These are phyloP conservation scores for Vicia villosa DNA, from an alignment of 306 rosid genomes.

Conservation along the genomic window DNA sequence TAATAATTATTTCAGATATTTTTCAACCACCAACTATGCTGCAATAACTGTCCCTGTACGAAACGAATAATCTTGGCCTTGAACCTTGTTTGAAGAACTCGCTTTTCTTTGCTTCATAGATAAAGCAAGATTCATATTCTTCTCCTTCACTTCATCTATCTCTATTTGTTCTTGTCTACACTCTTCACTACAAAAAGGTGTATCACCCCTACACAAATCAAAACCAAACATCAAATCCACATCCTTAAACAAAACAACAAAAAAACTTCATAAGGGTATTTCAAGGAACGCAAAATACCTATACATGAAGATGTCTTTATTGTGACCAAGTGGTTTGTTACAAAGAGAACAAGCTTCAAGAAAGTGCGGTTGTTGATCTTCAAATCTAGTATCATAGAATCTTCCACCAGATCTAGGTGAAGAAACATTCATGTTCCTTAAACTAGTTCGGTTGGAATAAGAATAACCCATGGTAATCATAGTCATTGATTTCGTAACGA, in stretches of 20 bases:
- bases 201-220: conserved; percentile 73
- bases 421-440: conserved; percentile 38
- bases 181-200: conserved; percentile 91
- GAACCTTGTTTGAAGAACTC: conserved; percentile 50
- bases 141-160: conserved; percentile 73
- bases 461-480: conserved; percentile 61
- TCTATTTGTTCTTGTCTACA: conserved; percentile 85
- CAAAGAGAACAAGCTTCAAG: conserved; percentile 77
- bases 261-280: not conserved
- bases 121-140: conserved; percentile 59
- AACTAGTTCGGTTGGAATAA: conserved; percentile 38
- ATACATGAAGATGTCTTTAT: conserved; percentile 92
- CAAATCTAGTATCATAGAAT: conserved; percentile 69
- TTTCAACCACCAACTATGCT: conserved; percentile 42
- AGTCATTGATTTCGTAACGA: conserved; percentile 57
- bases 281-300: conserved; percentile 54
- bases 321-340: conserved; percentile 62
- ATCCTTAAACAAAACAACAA: not conserved
- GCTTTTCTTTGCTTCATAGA: conserved; percentile 72
- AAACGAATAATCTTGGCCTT: conserved; percentile 47
- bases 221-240: conserved; percentile 6
- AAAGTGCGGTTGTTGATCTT: conserved; percentile 75
- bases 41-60: conserved; percentile 75
- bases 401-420: conserved; percentile 77
- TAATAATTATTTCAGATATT: not conserved